These are phyloP conservation scores for Alliaria petiolata DNA, from an alignment of 345 rosid genomes.

Conservation along the genomic window DNA sequence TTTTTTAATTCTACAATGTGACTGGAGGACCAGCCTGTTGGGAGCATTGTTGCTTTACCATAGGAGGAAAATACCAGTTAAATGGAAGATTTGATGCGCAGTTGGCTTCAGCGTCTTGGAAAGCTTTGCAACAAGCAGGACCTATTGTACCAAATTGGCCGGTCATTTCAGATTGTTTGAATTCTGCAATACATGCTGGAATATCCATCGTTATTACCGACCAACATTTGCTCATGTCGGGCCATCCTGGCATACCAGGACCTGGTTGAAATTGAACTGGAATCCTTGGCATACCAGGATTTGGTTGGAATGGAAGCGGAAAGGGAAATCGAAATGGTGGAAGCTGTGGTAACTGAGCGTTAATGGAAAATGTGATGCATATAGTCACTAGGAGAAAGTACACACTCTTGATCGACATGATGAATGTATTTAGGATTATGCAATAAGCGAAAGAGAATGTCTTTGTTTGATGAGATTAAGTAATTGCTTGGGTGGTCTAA, in stretches of 20 bases:
- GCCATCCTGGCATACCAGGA: background rate
- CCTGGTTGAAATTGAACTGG: no score
- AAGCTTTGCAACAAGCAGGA: constrained; percentile 25
- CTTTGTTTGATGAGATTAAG: background rate
- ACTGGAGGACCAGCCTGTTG: no score
- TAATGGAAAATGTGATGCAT: background rate
- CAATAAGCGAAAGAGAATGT: background rate
- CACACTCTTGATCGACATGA: background rate
- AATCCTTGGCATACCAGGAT: background rate
- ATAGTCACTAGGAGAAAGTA: background rate
- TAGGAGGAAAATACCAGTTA: no score
- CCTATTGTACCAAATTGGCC: background rate
- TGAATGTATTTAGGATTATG: background rate
- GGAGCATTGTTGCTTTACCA: no score
- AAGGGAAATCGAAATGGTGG: background rate
- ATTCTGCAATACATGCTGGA: constrained; percentile 7
- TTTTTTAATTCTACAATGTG: no score
- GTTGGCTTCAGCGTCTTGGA: background rate
- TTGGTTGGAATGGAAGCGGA: background rate
- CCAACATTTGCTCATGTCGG: background rate
- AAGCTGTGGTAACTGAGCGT: background rate
- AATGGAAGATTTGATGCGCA: no score
- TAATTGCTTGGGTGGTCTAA: background rate
- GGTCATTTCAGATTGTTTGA: background rate
- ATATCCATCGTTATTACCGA: background rate